Evolutionary conservation across 345 rosid genomes (phyloP), one percentile per base, ranked within the genome.

Genomic region (Kernera saxatilis): DNA sequence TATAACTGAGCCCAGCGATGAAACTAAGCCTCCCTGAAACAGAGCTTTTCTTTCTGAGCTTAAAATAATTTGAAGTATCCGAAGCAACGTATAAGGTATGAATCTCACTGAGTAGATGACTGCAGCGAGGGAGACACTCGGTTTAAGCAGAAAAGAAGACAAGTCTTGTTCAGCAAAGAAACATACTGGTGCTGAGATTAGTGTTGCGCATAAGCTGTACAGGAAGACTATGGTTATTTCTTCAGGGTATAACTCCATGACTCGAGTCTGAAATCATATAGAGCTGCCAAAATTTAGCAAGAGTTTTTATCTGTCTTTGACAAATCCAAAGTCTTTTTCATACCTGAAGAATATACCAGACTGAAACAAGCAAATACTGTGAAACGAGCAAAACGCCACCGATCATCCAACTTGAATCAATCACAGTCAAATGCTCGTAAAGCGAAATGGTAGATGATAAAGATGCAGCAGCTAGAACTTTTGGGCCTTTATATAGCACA

Each of bases 1-100:
- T 29, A 58, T 66, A 27, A 53, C 43, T 23, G 54, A 11, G 35
- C 52, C 29, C 1, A 75, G 33, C 14, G 54, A 39, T 32, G 62
- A 18, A 19, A 70, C 63, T 17, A 74, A 32, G 18, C 19, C 58
- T 44, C 79, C 83, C 77, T 76, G 50, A 63, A 52, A 35, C 40
- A 39, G 22, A n/a, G n/a, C n/a, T n/a, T n/a, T n/a, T n/a, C n/a
- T 18, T 18, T 33, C 15, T 55, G 9, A 56, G 27, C 17, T 10
- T 33, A 33, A 33, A 11, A 33, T 33, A 1, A 17, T 12, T 27
- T n/a, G n/a, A n/a, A 55, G 15, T n/a, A 3, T 0, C 0, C 0
- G 6, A 19, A 56, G 9, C 5, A 11, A 6, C 1, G 1, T 5
- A 9, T 11, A 55, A 35, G 10, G n/a, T 19, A 19, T 35, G 17